A percentile compares a stretch with the other conserved stretches of the same genome.
These are phyloP conservation scores for Kodamaea hsintzibuensis DNA, from an alignment of 805 yeast species.

Conservation along the genomic window DNA sequence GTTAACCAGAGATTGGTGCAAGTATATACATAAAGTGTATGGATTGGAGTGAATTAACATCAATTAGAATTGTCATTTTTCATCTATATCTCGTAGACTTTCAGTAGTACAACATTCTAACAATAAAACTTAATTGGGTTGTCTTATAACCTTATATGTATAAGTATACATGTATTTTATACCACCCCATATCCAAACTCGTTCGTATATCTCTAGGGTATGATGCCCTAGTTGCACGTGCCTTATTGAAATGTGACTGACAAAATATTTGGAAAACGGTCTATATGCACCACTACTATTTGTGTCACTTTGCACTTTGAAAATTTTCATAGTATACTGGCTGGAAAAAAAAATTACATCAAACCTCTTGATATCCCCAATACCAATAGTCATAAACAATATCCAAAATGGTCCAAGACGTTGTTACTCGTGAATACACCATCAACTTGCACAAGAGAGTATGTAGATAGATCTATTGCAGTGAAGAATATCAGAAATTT, in stretches of 20 bases:
- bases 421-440: conserved; percentile 99
- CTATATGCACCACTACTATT: background rate
- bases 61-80: too few species aligned
- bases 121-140: too few species aligned
- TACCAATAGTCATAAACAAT: conserved; percentile 17
- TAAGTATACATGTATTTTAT: too few species aligned
- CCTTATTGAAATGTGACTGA: too few species aligned
- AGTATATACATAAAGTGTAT: conserved; percentile 32
- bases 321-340: background rate
- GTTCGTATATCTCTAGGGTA: conserved; percentile 4
- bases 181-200: too few species aligned
- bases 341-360: conserved; percentile 13
- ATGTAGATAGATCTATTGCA: conserved; percentile 41
- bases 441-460: conserved; percentile 99
- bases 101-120: too few species aligned
- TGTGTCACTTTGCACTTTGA: background rate
- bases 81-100: background rate
- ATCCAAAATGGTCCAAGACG: conserved; percentile 86
- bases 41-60: conserved; percentile 25
- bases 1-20: conserved; percentile 26
- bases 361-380: conserved; percentile 8
- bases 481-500: background rate
- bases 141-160: too few species aligned
- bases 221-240: background rate
- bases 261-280: background rate